These are phyloP conservation scores for Blepharisma undulans DNA, from an alignment of 169 alveolate species.

Conservation along the genomic window DNA sequence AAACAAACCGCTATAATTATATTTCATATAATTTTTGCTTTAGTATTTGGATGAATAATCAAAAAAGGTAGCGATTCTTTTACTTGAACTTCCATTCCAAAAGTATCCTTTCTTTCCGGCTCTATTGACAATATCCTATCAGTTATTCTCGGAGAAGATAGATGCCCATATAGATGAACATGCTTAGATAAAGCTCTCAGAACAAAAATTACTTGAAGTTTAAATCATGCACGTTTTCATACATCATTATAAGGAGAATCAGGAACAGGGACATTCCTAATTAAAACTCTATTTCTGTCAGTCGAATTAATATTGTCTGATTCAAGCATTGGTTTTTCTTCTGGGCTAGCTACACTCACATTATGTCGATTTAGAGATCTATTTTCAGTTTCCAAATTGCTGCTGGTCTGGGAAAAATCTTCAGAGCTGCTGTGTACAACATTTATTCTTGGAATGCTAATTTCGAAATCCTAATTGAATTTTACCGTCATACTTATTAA, in stretches of 20 bases:
- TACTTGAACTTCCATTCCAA: not conserved
- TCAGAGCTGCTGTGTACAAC: not conserved
- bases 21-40: conserved; percentile 21
- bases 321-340: not conserved
- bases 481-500: not conserved
- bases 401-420: not conserved
- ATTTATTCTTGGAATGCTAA: not conserved
- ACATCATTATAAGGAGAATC: conserved; percentile 1
- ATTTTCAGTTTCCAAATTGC: not conserved
- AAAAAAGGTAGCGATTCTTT: not conserved
- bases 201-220: not conserved
- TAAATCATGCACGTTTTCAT: conserved; percentile 18
- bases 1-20: not conserved
- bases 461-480: not conserved
- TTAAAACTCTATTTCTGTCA: not conserved
- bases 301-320: not conserved
- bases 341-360: too few species aligned
- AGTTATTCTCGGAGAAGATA: not conserved
- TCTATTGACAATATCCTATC: not conserved
- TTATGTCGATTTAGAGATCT: too few species aligned
- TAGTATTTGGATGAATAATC: conserved; percentile 39
- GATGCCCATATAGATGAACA: not conserved
- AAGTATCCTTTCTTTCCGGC: not conserved
- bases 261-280: not conserved
- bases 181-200: not conserved